These are phyloP conservation scores for Penicillium psychrosexuale DNA, from an alignment of 2,329 filamentous ascomycete genomes.

Conservation along the genomic window DNA sequence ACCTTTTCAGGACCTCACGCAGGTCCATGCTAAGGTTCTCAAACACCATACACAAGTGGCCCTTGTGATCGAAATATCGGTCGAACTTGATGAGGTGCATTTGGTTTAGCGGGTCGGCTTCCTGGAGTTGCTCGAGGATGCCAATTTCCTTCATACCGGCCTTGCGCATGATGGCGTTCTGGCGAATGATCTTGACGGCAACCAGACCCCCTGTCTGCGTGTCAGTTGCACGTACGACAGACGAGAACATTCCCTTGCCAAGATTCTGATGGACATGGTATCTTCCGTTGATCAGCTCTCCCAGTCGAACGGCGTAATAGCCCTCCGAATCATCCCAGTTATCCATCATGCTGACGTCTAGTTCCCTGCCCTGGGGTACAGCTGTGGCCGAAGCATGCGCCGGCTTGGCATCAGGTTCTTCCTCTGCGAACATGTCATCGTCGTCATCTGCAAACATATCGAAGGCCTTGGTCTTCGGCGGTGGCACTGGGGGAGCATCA, in stretches of 20 bases:
- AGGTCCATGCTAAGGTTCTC: conserved; percentile 91
- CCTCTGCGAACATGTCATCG: conserved; percentile 89
- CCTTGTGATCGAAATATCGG: conserved; percentile 87
- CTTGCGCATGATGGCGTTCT: conserved; percentile 88
- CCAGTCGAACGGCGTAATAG: conserved; percentile 92
- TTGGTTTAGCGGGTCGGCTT: conserved; percentile 80
- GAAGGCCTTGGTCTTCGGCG: conserved; percentile 51
- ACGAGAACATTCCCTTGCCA: conserved; percentile 94
- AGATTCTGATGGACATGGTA: conserved; percentile 86
- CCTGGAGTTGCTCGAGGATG: conserved; percentile 82
- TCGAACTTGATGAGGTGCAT: conserved; percentile 89
- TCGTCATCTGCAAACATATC: conserved; percentile 64
- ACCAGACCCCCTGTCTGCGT: conserved; percentile 71
- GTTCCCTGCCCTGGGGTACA: conserved; percentile 54
- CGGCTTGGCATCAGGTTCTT: conserved; percentile 50
- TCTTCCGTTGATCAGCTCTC: conserved; percentile 82
- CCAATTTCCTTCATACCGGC: conserved; percentile 92
- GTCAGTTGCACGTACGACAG: conserved; percentile 85
- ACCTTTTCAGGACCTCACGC: conserved; percentile 91
- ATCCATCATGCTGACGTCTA: conserved; percentile 75
- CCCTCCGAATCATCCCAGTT: conserved; percentile 93
- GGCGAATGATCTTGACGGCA: conserved; percentile 96
- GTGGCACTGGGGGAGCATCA: conserved; percentile 29
- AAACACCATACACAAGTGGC: conserved; percentile 94
- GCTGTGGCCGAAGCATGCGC: conserved; percentile 50